Percentiles rank a stretch among this genome's conserved stretches.
Evolutionary conservation across 306 rosid genomes (phyloP).

Genomic region (Fragaria vesca): DNA sequence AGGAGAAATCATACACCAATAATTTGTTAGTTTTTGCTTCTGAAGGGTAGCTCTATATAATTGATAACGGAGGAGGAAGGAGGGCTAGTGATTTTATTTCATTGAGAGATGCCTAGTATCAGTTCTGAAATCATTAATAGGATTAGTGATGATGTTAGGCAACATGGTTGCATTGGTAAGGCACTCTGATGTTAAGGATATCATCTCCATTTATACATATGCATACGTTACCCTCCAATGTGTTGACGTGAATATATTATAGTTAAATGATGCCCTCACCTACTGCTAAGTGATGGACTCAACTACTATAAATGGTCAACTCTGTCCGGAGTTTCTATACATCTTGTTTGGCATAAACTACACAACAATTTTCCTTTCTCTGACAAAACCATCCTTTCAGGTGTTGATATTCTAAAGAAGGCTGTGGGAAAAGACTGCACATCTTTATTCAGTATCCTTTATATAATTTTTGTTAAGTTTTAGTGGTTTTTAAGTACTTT

Average conservation of each 20-base stretch:
- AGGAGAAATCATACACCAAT: not conserved
- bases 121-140: not conserved
- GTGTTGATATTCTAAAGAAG: constrained; percentile 87
- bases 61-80: not conserved
- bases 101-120: not conserved
- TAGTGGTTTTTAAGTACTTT: not conserved
- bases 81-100: not conserved
- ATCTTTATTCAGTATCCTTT: constrained; percentile 92
- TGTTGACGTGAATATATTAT: not conserved
- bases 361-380: constrained; percentile 6
- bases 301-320: not conserved
- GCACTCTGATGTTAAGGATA: not conserved
- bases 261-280: not conserved
- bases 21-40: not conserved
- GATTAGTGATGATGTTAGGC: not conserved
- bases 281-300: not conserved
- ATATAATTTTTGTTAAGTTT: not conserved
- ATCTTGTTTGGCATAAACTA: not conserved
- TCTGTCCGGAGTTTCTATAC: not conserved
- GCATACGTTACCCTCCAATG: not conserved
- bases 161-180: not conserved
- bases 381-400: constrained; percentile 38
- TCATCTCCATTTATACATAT: not conserved
- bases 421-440: constrained; percentile 96
- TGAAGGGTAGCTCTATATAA: not conserved